Evolutionary conservation across 2,329 filamentous ascomycete species (phyloP).

Genomic region (Bipolaris sorokiniana): DNA sequence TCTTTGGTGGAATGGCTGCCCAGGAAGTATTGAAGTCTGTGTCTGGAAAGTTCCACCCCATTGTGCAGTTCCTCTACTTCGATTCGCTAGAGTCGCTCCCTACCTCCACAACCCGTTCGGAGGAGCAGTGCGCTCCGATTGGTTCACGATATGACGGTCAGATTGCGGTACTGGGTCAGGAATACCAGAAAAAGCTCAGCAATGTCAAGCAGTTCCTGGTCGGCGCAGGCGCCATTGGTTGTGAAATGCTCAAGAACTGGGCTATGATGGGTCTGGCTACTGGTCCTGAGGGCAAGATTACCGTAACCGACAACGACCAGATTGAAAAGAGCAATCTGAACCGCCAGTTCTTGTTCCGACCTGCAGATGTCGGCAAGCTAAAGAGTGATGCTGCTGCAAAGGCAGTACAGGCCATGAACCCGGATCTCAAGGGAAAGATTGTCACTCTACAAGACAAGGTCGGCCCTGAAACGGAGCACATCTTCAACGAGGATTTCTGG

Average conservation of each 20-base stretch:
- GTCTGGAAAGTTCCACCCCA: constrained; percentile 96
- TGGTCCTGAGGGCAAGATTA: constrained; percentile 86
- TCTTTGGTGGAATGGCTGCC: constrained; percentile 91
- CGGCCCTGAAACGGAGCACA: constrained; percentile 86
- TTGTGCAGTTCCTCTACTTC: constrained; percentile 95
- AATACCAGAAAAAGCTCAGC: constrained; percentile 91
- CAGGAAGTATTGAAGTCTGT: constrained; percentile 97
- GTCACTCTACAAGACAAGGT: constrained; percentile 86
- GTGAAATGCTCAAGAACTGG: constrained; percentile 99
- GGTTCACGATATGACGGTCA: constrained; percentile 94
- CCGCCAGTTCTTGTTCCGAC: constrained; percentile 92
- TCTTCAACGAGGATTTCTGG: constrained; percentile 97
- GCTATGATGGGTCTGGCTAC: constrained; percentile 96
- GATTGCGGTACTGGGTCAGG: constrained; percentile 91
- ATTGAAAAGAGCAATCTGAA: constrained; percentile 99
- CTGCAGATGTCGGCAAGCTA: constrained; percentile 90
- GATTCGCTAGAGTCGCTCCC: constrained; percentile 97
- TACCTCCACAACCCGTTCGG: constrained; percentile 72
- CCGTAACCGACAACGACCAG: constrained; percentile 95
- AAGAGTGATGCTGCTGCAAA: constrained; percentile 94
- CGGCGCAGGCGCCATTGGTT: constrained; percentile 94
- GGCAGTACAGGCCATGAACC: constrained; percentile 95
- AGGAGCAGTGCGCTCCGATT: constrained; percentile 85
- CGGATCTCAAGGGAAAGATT: constrained; percentile 86
- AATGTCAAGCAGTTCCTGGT: constrained; percentile 94